Conservation (phyloP, 805 yeast species). For the Yarrowia sp. region DNA sequence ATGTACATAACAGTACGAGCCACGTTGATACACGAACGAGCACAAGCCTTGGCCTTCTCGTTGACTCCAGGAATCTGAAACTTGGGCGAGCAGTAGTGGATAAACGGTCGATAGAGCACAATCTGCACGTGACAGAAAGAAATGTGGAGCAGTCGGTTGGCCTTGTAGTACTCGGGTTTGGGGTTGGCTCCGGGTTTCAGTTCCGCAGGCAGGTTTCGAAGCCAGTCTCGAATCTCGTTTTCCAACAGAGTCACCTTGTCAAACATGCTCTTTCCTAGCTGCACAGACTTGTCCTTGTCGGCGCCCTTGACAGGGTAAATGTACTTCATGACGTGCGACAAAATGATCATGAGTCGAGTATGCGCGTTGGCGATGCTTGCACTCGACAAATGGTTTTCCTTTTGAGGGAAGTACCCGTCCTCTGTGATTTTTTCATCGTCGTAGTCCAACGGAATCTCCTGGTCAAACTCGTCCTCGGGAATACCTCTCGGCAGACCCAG, state of each 20-base stretch:
- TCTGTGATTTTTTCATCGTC: conserved; percentile 84
- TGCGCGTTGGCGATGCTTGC: conserved; percentile 83
- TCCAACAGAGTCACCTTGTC: conserved; percentile 59
- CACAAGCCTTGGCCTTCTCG: conserved; percentile 64
- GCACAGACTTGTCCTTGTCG: conserved; percentile 29
- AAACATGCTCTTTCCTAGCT: conserved; percentile 27
- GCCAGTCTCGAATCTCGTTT: conserved; percentile 66
- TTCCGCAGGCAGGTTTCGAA: conserved; percentile 63
- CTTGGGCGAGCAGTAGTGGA: conserved; percentile 71
- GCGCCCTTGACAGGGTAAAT: conserved; percentile 67
- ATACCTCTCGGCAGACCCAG: conserved; percentile 80
- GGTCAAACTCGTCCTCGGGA: conserved; percentile 77
- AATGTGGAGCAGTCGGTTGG: conserved; percentile 58
- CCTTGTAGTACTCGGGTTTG: conserved; percentile 61
- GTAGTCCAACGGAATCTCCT: conserved; percentile 75
- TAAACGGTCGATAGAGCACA: conserved; percentile 80
- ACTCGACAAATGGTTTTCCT: conserved; percentile 57
- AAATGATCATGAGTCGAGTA: conserved; percentile 65
- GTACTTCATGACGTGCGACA: conserved; percentile 66
- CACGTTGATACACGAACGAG: conserved; percentile 77
- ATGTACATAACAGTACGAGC: conserved; percentile 77
- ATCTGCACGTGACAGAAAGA: conserved; percentile 61
- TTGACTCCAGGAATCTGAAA: conserved; percentile 39
- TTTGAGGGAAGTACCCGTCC: conserved; percentile 49
- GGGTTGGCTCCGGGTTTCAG: conserved; percentile 70